phyloP scores from a whole-genome alignment of 78 protist genomes.

The Dictyostelium purpureum region DNA sequence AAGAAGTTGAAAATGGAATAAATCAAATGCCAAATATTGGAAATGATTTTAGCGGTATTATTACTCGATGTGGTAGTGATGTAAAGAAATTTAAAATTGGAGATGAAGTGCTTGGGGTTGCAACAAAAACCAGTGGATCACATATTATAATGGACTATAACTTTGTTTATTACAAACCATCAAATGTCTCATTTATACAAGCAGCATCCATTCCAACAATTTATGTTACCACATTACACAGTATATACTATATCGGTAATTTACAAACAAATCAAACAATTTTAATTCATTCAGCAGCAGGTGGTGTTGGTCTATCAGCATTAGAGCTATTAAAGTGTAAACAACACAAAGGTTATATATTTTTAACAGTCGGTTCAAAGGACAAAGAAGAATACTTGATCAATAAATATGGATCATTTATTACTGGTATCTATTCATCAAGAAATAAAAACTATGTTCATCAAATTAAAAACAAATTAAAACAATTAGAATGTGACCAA shows the following conservation, averaged over 20 bases:
- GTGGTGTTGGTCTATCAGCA: slow-evolving; percentile 80
- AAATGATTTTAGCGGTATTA: slow-evolving; percentile 9
- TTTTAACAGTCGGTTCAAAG: slow-evolving; percentile 20
- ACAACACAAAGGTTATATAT: slow-evolving; percentile 56
- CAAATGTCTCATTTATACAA: background rate
- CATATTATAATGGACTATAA: background rate
- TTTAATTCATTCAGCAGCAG: slow-evolving; percentile 79
- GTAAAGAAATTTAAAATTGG: slow-evolving; percentile 21
- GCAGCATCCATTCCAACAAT: slow-evolving; percentile 58
- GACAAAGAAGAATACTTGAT: slow-evolving; percentile 11
- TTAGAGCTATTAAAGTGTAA: slow-evolving; percentile 80
- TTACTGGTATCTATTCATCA: slow-evolving; percentile 32
- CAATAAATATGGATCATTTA: background rate
- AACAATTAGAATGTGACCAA: background rate
- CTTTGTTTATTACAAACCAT: background rate
- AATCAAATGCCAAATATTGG: too few species aligned
- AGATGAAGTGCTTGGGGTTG: slow-evolving; percentile 40
- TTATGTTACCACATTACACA: slow-evolving; percentile 28
- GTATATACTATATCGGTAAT: slow-evolving; percentile 8
- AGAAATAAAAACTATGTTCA: background rate
- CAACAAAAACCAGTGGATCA: background rate
- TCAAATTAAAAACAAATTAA: background rate
- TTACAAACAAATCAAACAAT: slow-evolving; percentile 8
- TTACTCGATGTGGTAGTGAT: background rate
- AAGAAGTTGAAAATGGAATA: too few species aligned